These are phyloP conservation scores for Talaromyces sp. DNA, from an alignment of 2,329 filamentous ascomycete genomes.

Conservation along the genomic window DNA sequence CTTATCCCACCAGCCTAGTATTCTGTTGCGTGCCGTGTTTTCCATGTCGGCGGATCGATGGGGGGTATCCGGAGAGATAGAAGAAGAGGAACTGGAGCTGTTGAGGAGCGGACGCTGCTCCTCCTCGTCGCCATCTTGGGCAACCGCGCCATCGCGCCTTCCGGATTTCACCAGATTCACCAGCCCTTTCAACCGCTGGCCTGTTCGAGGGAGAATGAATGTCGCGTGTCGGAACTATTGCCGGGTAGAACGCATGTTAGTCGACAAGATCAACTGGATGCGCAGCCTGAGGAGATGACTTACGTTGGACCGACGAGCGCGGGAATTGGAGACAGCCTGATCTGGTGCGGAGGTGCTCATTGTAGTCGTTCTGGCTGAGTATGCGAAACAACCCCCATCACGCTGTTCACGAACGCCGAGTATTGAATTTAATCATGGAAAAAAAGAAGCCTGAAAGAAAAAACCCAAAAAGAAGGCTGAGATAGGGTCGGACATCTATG, in stretches of 20 bases:
- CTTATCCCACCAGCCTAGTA: constrained; percentile 40
- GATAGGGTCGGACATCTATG: neutral
- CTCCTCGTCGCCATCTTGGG: constrained; percentile 39
- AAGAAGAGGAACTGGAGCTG: neutral
- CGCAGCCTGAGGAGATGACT: constrained; percentile 4
- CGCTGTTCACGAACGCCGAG: neutral
- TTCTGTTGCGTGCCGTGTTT: constrained; percentile 25
- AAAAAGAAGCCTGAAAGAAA: neutral
- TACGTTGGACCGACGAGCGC: constrained; percentile 33
- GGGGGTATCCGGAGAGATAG: neutral
- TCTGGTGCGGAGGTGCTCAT: constrained; percentile 15
- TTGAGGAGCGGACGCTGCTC: constrained; percentile 38
- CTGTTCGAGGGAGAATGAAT: constrained; percentile 81
- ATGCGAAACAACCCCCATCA: neutral
- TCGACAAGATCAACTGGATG: neutral
- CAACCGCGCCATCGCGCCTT: constrained; percentile 48
- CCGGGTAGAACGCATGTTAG: neutral
- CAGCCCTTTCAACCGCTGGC: constrained; percentile 75
- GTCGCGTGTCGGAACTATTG: constrained; percentile 73
- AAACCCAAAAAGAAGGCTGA: neutral
- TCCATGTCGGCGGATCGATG: constrained; percentile 21
- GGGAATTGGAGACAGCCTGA: constrained; percentile 2
- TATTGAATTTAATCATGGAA: neutral
- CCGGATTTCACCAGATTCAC: constrained; percentile 81
- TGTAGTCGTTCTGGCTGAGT: neutral